A percentile compares a stretch with the other conserved stretches of the same genome.
These are phyloP conservation scores for Datisca glomerata DNA, from an alignment of 306 rosid species.

Conservation along the genomic window DNA sequence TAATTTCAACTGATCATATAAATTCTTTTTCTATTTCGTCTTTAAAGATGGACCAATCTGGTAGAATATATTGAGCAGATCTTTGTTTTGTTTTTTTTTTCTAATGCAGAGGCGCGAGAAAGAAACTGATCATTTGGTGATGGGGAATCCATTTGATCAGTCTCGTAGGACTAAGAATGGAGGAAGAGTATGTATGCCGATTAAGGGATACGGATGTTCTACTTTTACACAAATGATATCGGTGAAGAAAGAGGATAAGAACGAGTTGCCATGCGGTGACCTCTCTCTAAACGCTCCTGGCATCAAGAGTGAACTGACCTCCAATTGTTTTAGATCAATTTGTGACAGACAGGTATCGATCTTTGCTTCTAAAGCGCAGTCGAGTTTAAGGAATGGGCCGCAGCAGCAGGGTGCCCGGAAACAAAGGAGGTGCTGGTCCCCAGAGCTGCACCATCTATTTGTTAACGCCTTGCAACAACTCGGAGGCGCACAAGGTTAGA, in stretches of 20 bases:
- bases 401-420: conserved; percentile 56
- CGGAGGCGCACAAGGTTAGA: conserved; percentile 94
- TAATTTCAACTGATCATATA: no score
- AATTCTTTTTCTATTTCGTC: neutral
- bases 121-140: conserved; percentile 18
- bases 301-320: conserved; percentile 36
- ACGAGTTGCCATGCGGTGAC: conserved; percentile 39
- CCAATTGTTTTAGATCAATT: conserved; percentile 42
- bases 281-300: conserved; percentile 59
- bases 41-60: neutral
- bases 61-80: neutral
- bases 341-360: conserved; percentile 37
- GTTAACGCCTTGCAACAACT: conserved; percentile 87
- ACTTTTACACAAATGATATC: conserved; percentile 24
- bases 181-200: conserved; percentile 41
- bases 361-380: conserved; percentile 28
- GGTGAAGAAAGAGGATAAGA: conserved; percentile 51
- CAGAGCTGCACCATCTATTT: conserved; percentile 77
- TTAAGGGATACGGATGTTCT: conserved; percentile 39
- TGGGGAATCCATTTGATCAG: conserved; percentile 39
- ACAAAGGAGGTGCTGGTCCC: conserved; percentile 98
- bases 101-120: conserved; percentile 41
- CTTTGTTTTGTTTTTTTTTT: neutral
- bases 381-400: conserved; percentile 22
- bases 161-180: conserved; percentile 33